Evolutionary conservation across 2,329 filamentous ascomycete genomes (phyloP), one percentile per base, ranked within the genome.

Genomic region (Monilinia fructigena): DNA sequence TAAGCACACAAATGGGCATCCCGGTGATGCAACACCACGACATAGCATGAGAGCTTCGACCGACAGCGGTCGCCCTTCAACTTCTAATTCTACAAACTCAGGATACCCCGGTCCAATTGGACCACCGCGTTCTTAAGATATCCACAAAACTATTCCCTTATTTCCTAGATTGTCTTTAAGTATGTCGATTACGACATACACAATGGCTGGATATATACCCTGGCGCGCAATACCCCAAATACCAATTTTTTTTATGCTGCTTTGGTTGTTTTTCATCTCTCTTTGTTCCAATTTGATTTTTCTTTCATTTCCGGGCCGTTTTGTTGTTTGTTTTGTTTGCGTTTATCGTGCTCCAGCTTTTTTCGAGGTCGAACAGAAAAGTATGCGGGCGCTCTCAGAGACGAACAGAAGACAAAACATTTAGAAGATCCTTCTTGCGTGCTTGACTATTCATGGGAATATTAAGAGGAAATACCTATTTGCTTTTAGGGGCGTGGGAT

Each of bases 31-130:
- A 73, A 96, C 92, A 52, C 91, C 92, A 71, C 90, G 91, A 79
- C 92, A 96, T 80, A 87, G 88, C 78, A 84, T 90, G 78, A 89
- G 92, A 78, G 89, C 89, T 78, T 96, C 92, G 77, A 92, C 90
- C 78, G 92, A 96, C 80, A 95, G 91, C 83, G 92, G 92, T 78
- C 91, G 92, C 77, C 92, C 92, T 78, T 94, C 91, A 76, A 96
- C 92, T 82, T 95, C 92, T 82, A 91, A 96, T 89, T 96, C 92
- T 85, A 91, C 90, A 77, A 87, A 88, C 90, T 94, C 92, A 87
- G 92, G 92, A 92, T 95, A 95, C 91, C 91, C 92, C 85, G 92
- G 88, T 83, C 91, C 90, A 73, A 89, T 93, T 85, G 91, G 91
- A 84, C 89, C 91, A 86, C 92, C 90, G 84, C 91, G 91, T 90